A percentile compares a stretch with the other conserved stretches of the same genome.
Conservation (phyloP, 164 flowering plant species). For the Tinospora cordifolia region DNA sequence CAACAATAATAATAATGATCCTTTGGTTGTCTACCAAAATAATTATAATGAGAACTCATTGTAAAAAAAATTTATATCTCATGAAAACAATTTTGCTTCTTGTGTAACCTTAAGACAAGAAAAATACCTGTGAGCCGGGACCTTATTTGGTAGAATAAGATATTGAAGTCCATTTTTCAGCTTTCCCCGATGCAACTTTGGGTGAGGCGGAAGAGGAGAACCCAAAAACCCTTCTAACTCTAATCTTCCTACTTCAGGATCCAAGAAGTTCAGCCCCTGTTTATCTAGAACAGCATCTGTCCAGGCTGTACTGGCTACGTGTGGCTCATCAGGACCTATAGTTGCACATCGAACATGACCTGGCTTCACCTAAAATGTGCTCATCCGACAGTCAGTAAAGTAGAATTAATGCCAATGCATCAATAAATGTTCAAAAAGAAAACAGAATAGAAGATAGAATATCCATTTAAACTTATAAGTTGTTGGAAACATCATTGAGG, state of each 20-base stretch:
- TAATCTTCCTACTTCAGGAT: conserved; percentile 35
- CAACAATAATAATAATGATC: no score
- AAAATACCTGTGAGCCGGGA: conserved; percentile 85
- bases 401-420: background rate
- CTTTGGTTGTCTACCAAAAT: no score
- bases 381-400: conserved; percentile 7
- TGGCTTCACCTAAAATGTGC: conserved; percentile 33
- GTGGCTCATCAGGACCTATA: conserved; percentile 98
- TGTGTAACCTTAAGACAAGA: conserved; percentile 4
- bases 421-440: background rate
- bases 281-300: conserved; percentile 68
- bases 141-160: conserved; percentile 87
- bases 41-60: no score
- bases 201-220: conserved; percentile 81
- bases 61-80: no score
- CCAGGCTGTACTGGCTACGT: conserved; percentile 84
- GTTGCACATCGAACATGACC: conserved; percentile 46
- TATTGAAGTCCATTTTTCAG: conserved; percentile 88
- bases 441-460: background rate
- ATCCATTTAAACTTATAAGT: background rate
- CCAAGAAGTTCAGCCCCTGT: conserved; percentile 40
- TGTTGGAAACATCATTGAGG: no score
- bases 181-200: conserved; percentile 78
- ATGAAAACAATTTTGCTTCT: background rate
- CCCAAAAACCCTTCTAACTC: conserved; percentile 54